phyloP scores from a whole-genome alignment of 1,139 yeast genomes.

The Candida glucosophila region DNA sequence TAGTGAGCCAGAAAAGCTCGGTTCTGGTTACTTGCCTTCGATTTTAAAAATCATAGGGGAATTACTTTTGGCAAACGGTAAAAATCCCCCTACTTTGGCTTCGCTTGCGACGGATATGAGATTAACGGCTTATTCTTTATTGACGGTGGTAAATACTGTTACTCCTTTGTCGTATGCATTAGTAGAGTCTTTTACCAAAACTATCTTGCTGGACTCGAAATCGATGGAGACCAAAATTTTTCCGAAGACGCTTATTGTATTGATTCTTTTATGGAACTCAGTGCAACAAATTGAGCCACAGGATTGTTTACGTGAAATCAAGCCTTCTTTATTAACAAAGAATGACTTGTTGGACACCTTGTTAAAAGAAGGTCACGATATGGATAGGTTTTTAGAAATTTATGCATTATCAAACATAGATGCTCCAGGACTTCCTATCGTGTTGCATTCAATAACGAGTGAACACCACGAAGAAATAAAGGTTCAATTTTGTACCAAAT shows the following conservation, averaged over 20 bases:
- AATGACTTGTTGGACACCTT: constrained; percentile 11
- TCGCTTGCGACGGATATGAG: constrained; percentile 72
- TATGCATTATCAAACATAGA: constrained; percentile 14
- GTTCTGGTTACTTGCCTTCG: constrained; percentile 36
- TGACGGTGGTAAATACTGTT: constrained; percentile 71
- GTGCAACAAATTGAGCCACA: too few species aligned
- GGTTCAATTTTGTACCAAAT: too few species aligned
- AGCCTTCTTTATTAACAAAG: constrained; percentile 9
- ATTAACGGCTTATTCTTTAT: constrained; percentile 72
- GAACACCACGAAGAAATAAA: too few species aligned
- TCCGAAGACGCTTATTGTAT: constrained; percentile 30
- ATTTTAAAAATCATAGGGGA: constrained; percentile 52
- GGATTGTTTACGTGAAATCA: too few species aligned
- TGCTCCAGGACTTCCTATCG: too few species aligned
- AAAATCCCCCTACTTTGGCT: constrained; percentile 23
- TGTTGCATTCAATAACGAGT: too few species aligned
- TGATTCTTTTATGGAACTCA: constrained; percentile 36
- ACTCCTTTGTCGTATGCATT: constrained; percentile 59
- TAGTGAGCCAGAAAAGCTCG: constrained; percentile 20
- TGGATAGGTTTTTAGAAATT: constrained; percentile 22
- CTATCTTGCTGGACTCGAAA: constrained; percentile 32
- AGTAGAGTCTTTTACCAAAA: constrained; percentile 59
- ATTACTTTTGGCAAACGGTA: constrained; percentile 29
- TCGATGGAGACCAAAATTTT: constrained; percentile 12
- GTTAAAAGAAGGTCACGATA: constrained; percentile 19